Evolutionary conservation across 441 rosid species (phyloP), one percentile per base, ranked within the genome.

Genomic region (Brassica hybrid): DNA sequence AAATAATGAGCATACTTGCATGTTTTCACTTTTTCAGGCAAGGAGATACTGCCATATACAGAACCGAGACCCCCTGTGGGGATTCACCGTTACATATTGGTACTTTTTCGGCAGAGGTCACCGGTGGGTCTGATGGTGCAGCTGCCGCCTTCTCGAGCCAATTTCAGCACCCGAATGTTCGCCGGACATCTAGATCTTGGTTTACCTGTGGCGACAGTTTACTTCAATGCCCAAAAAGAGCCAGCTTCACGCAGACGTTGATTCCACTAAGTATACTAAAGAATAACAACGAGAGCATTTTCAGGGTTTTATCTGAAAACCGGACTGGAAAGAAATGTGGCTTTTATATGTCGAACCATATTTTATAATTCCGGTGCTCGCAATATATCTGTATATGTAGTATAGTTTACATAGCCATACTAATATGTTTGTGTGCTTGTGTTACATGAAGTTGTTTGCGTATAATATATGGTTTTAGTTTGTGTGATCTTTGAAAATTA

Each of bases 181-280:
- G 84, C 97, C 1, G 83, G 84, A 13, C 77, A 85, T 63, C 75
- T 88, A n/a, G 84, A 87, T 67, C 87, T 91, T 65, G 96, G 93
- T 21, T 82, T 90, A 16, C 99, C 99, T 0, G 96, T 87, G 5
- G 94, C 97, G 16, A 89, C 89, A 0, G 89, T 93, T 41, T 93
- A 89, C 82, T 91, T 91, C 85, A 91, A 93, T 74, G 85, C 94
- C 57, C 99, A 94, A 61, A 91, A 89, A 76, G 98, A 93, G 87
- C 91, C 98, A 7, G 86, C 92, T 17, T 86, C 82, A 30, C 83
- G 94, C 45, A 84, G 97, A 83, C 91, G 98, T 41, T 88, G 67
- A 82, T 62, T 2, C 59, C 74, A 60, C 72, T 10, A 57, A 6
- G 11, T 4, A 60, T 7, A 43, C 19, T 21, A 13, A 62, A 27